Base-by-base conservation (phyloP, 2,329 filamentous ascomycete species). In the Dichotomopilus funicola region DNA sequence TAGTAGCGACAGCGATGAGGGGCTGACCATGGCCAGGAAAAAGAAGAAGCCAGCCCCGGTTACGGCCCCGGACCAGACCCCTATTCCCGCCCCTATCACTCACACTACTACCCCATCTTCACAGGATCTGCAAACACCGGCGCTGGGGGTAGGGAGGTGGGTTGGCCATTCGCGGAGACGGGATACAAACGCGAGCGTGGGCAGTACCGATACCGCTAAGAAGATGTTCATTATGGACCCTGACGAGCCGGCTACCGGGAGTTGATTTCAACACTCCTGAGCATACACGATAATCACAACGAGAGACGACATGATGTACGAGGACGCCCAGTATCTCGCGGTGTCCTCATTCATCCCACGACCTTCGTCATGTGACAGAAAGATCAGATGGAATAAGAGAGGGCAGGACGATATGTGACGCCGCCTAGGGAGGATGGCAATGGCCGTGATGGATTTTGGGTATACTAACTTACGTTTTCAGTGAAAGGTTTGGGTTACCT, bases 141-240 rank as follows among this genome's bases (percentile, higher is more conserved):
- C 70, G 68, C 36, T 47, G 31, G 43, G 34, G 46, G 45, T 71
- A 44, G 65, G 63, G 53, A 67, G 61, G 48, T 62, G 68, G 43
- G 52, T 67, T 8, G 61, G 71, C 51, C 71, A 70, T 46, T 70
- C 75, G 2, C 72, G 71, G 57, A 73, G 82, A 55, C 76, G 82
- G 36, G 79, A 82, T 61, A 85, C 82, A 0, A 81, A 83, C 61
- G 79, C 78, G 1, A 83, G 80, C 61, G 78, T 81, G 34, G 79
- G 77, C 36, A 85, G 81, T 64, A 83, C 80, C 1, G 82, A 85
- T 62, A 86, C 82, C 44, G 82, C 82, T 41, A 85, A 83, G 70
- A 83, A 82, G 66, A 66, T 81, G 13, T 60, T 70, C 19, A 27
- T 27, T 41, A 63, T 73, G 49, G 67, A 71, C 58, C 68, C 68